Evolutionary conservation across 1,284 basidiomycete genomes (phyloP).

Genomic region (Chondrostereum purpureum): DNA sequence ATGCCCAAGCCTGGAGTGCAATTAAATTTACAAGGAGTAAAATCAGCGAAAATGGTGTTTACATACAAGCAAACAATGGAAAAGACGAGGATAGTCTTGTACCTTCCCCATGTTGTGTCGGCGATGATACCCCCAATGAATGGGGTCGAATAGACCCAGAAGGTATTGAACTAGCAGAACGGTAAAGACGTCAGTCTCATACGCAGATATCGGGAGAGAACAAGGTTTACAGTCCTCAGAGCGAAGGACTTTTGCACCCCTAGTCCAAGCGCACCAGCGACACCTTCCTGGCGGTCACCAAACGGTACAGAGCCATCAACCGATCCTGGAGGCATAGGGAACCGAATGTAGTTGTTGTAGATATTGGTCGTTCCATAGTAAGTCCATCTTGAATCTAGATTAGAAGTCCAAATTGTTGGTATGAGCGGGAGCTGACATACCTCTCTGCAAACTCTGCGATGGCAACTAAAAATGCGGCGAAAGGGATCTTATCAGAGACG

Average conservation of each 20-base stretch:
- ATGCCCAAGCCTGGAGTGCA: constrained; percentile 55
- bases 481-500: constrained; percentile 39
- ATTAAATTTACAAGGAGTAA: constrained; percentile 6
- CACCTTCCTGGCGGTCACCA: constrained; percentile 45
- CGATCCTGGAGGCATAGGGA: constrained; percentile 59
- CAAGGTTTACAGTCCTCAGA: constrained; percentile 56
- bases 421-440: constrained; percentile 37
- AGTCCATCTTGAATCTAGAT: constrained; percentile 1
- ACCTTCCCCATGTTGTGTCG: constrained; percentile 71
- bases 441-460: constrained; percentile 75
- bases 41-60: constrained; percentile 2
- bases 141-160: constrained; percentile 41
- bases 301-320: constrained; percentile 58
- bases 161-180: constrained; percentile 15
- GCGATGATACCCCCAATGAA: constrained; percentile 68
- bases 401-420: constrained; percentile 31
- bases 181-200: too few relatives aligned
- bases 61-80: too few relatives aligned
- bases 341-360: constrained; percentile 71
- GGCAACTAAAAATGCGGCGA: constrained; percentile 60
- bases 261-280: constrained; percentile 67
- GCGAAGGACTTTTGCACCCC: constrained; percentile 68
- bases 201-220: constrained; percentile 35
- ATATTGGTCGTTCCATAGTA: constrained; percentile 14
- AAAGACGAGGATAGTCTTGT: constrained; percentile 64